These are phyloP conservation scores for Coprinopsis marcescibilis DNA, from an alignment of 768 basidiomycete species.

Conservation along the genomic window DNA sequence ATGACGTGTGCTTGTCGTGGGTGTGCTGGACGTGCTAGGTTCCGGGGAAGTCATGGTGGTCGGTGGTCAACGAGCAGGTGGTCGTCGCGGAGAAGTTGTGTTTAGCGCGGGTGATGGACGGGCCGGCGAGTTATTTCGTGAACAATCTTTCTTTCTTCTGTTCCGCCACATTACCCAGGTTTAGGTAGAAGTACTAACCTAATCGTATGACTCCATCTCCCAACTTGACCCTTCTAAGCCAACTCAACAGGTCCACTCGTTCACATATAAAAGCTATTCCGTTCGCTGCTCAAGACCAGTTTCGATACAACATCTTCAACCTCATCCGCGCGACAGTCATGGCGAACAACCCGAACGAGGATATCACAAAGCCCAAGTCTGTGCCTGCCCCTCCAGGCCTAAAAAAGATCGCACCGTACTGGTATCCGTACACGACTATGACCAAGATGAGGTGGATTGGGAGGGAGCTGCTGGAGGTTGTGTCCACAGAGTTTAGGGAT, in stretches of 20 bases:
- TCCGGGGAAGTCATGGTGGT: not conserved
- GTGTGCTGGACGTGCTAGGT: not conserved
- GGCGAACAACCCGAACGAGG: conserved; percentile 32
- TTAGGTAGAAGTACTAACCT: no score
- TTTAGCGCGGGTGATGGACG: no score
- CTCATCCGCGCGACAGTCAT: conserved; percentile 45
- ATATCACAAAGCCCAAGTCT: conserved; percentile 19
- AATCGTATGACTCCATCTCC: not conserved
- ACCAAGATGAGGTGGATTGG: conserved; percentile 89
- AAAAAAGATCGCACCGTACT: conserved; percentile 82
- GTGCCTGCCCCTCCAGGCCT: conserved; percentile 38
- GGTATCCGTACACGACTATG: conserved; percentile 91
- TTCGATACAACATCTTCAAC: conserved; percentile 48
- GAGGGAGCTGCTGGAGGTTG: conserved; percentile 82
- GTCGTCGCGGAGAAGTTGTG: no score
- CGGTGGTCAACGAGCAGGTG: not conserved
- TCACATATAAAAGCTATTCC: conserved; percentile 40
- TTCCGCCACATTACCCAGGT: no score
- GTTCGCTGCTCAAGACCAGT: conserved; percentile 47
- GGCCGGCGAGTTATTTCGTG: no score
- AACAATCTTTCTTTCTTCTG: no score
- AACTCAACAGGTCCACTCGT: conserved; percentile 28
- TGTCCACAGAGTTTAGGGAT: conserved; percentile 92
- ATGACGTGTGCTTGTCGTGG: conserved; percentile 32
- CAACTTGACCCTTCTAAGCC: conserved; percentile 13